A percentile compares a stretch with the other conserved stretches of the same genome.
Evolutionary conservation across 2,329 filamentous ascomycete species (phyloP).

Genomic region (Metarhizium sp.): DNA sequence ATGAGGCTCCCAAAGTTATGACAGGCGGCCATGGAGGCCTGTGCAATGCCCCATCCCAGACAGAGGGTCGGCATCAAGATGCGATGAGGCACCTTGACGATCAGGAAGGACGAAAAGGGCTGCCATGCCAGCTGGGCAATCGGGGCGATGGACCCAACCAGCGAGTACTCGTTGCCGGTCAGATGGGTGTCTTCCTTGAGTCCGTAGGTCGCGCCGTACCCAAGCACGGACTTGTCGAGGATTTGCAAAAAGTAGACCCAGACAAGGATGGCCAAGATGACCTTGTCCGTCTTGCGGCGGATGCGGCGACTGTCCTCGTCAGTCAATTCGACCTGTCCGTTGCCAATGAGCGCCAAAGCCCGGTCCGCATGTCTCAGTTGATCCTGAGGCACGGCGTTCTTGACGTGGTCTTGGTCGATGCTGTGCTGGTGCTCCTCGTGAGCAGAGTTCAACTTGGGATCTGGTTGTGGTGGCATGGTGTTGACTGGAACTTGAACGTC

Average conservation of each 20-base stretch:
- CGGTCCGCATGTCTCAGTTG: slow-evolving; percentile 1
- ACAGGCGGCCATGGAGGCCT: slow-evolving; percentile 36
- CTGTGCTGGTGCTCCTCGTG: slow-evolving; percentile 7
- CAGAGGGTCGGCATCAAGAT: slow-evolving; percentile 45
- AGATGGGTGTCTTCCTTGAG: slow-evolving; percentile 39
- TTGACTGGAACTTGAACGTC: no score
- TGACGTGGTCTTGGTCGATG: not conserved
- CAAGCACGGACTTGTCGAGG: slow-evolving; percentile 49
- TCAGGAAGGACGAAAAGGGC: slow-evolving; percentile 48
- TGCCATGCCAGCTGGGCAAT: slow-evolving; percentile 54
- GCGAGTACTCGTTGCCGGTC: slow-evolving; percentile 44
- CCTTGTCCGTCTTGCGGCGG: slow-evolving; percentile 49
- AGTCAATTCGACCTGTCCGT: slow-evolving; percentile 7
- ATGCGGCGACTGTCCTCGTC: slow-evolving; percentile 31
- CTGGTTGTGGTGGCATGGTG: slow-evolving; percentile 4
- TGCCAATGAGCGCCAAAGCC: slow-evolving; percentile 2
- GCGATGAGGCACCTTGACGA: slow-evolving; percentile 50
- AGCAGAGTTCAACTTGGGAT: slow-evolving; percentile 5
- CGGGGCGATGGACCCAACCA: slow-evolving; percentile 46
- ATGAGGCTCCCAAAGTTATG: slow-evolving; percentile 38
- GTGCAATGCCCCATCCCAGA: slow-evolving; percentile 34
- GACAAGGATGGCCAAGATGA: slow-evolving; percentile 43
- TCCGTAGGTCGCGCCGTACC: slow-evolving; percentile 48
- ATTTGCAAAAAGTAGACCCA: slow-evolving; percentile 53
- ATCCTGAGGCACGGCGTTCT: not conserved